A percentile compares a stretch with the other conserved stretches of the same genome.
phyloP scores from a whole-genome alignment of 208 protist genomes.

The Trypanosomatidae sp. region DNA sequence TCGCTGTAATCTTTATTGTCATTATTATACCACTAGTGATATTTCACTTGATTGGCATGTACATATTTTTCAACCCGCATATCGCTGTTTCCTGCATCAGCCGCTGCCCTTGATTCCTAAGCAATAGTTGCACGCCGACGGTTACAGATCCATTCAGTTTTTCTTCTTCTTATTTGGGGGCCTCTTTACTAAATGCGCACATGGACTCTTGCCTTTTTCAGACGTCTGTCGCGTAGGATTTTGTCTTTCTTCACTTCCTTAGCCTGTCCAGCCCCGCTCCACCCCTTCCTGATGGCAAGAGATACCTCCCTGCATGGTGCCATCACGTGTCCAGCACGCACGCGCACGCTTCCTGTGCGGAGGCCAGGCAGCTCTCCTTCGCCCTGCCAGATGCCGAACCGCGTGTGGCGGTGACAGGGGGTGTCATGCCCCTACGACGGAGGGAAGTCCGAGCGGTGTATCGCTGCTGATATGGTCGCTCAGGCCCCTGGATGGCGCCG shows the following conservation, averaged over 20 bases:
- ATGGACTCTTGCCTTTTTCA: not conserved
- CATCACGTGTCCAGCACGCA: too few species aligned
- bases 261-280: too few species aligned
- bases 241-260: not conserved
- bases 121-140: not conserved
- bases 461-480: not conserved
- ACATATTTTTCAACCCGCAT: slow-evolving; percentile 50
- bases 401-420: not conserved
- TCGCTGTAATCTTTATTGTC: slow-evolving; percentile 77
- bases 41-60: slow-evolving; percentile 44
- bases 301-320: too few species aligned
- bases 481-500: too few species aligned
- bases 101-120: not conserved
- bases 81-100: slow-evolving; percentile 28
- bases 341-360: not conserved
- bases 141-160: not conserved
- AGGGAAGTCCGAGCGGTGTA: not conserved
- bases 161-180: not conserved
- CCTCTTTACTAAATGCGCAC: not conserved
- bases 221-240: not conserved
- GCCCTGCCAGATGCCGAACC: not conserved
- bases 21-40: slow-evolving; percentile 64
- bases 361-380: not conserved
- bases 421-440: not conserved
- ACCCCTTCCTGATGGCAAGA: too few species aligned